These are phyloP conservation scores for Amanita exitialis DNA, from an alignment of 768 basidiomycete species.

Conservation along the genomic window DNA sequence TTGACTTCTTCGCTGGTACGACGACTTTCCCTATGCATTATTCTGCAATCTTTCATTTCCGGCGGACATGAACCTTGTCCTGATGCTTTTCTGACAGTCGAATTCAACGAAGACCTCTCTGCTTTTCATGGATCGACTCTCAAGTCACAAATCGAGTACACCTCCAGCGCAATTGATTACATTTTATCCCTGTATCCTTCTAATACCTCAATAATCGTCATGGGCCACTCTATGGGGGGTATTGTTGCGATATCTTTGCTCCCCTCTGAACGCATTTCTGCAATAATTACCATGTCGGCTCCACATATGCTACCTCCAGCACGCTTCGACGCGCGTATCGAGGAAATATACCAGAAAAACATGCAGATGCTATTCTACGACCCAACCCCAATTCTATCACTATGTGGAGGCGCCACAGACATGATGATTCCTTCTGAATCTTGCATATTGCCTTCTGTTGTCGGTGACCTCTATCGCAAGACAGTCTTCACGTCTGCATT, in stretches of 20 bases:
- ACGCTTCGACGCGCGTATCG: constrained; percentile 74
- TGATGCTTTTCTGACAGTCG: constrained; percentile 38
- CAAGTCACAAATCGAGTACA: constrained; percentile 70
- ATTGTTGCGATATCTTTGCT: constrained; percentile 78
- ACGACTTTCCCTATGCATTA: background rate
- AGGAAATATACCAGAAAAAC: constrained; percentile 54
- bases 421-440: constrained; percentile 88
- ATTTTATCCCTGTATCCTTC: constrained; percentile 70
- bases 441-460: constrained; percentile 46
- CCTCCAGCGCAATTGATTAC: constrained; percentile 58
- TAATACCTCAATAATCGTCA: constrained; percentile 55
- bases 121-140: constrained; percentile 91
- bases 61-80: background rate
- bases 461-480: constrained; percentile 29
- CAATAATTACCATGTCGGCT: constrained; percentile 93
- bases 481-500: constrained; percentile 81
- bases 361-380: constrained; percentile 27
- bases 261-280: constrained; percentile 53
- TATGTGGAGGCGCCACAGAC: constrained; percentile 91
- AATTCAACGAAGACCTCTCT: constrained; percentile 95
- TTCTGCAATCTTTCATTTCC: background rate
- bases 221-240: constrained; percentile 98
- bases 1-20: constrained; percentile 86
- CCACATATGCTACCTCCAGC: constrained; percentile 86
- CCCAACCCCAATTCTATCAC: constrained; percentile 64